Percentiles rank a stretch among this genome's conserved stretches.
phyloP scores from a whole-genome alignment of 352 stramenopile species.

The Phytophthora hybrid region DNA sequence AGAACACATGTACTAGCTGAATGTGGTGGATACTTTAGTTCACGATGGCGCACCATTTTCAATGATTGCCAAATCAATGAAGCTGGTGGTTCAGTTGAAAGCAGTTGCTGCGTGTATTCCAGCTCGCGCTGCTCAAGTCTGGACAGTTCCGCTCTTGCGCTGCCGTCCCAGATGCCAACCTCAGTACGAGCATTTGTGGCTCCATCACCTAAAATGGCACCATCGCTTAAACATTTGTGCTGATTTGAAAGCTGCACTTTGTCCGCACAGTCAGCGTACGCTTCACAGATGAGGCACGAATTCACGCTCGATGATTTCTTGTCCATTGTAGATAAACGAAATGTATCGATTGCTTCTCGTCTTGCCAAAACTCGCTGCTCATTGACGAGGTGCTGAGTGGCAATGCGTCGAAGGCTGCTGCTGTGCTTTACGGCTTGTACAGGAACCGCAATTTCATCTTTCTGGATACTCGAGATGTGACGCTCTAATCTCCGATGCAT shows the following conservation, averaged over 20 bases:
- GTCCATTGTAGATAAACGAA: background rate
- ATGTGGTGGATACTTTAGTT: no score
- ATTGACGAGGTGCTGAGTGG: slow-evolving; percentile 7
- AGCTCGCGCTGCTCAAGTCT: slow-evolving; percentile 9
- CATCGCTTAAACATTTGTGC: slow-evolving; percentile 12
- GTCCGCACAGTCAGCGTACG: background rate
- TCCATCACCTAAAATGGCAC: background rate
- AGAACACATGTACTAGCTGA: no score
- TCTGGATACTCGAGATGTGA: slow-evolving; percentile 5
- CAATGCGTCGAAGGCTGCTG: background rate
- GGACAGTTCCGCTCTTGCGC: background rate
- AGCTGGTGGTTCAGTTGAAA: background rate
- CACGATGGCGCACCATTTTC: background rate
- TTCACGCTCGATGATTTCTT: background rate
- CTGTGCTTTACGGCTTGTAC: slow-evolving; percentile 4
- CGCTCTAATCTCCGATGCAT: slow-evolving; percentile 25
- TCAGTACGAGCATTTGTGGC: background rate
- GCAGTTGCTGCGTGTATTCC: background rate
- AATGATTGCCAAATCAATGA: slow-evolving; percentile 13
- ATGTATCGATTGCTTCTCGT: background rate
- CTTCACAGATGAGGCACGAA: slow-evolving; percentile 19
- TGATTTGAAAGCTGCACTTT: background rate
- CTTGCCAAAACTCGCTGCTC: slow-evolving; percentile 7
- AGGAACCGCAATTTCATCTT: slow-evolving; percentile 1
- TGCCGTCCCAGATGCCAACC: slow-evolving; percentile 1